Base-by-base conservation (phyloP, 2,329 filamentous ascomycete species). In the Fusarium ramigenum region DNA sequence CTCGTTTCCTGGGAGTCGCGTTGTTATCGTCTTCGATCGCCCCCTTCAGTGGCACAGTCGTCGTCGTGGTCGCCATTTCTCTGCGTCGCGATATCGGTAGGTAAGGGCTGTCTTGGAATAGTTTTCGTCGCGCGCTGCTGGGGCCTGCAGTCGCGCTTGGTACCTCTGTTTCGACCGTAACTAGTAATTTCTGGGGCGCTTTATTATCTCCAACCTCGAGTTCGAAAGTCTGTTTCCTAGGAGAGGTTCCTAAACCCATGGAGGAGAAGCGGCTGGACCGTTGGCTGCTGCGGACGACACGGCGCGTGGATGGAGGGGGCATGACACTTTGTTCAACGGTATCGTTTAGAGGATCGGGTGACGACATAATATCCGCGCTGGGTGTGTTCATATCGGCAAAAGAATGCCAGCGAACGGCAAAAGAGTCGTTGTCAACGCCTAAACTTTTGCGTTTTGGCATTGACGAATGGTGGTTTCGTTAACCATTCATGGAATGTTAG, bases 201-300 rank as follows among this genome's bases (percentile, higher is more conserved):
- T 78, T 78, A 42, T 83, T 82, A 73, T 86, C 82, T 52, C 88
- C 87, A 32, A 88, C 86, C 70, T 89, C 87, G 39, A 90, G 84
- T 78, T 89, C 85, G 70, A 89, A 89, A 49, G 83, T 88, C 76
- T 86, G 87, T 80, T 88, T 90, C 54, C 87, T 82, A 43, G 88
- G 88, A 46, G 88, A 89, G 21, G 70, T 67, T 42, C 72, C 77
- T 63, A 84, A 77, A 37, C 65, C 60, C 47, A 57, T 53, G 23
- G 84, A 80, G 28, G 81, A 67, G 70, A 85, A 82, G 34, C 81
- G 79, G 66, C 79, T 79, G 18, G 84, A 81, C 23, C 81, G 80
- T 50, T 84, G 83, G 74, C 84, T 87, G 75, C 84, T 87, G 44
- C 83, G 84, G 23, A 87, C 85, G 64, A 85, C 79, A 76, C 83